Conservation (phyloP, 441 rosid genomes). For the Sinapis alba region DNA sequence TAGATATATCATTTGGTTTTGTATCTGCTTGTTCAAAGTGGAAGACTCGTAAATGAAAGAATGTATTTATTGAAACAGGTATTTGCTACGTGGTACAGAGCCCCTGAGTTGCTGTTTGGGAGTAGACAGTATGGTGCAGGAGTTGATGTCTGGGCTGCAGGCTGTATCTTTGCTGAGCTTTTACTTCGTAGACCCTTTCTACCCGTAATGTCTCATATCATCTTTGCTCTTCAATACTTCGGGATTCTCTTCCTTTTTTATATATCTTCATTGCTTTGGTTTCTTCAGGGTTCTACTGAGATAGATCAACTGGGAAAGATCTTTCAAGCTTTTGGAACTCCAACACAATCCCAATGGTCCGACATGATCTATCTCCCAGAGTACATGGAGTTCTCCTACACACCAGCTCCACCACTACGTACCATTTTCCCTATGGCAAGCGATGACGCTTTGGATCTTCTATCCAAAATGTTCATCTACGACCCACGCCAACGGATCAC, state of each 20-base stretch:
- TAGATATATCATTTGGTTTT: conserved; percentile 4
- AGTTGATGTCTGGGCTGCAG: conserved; percentile 67
- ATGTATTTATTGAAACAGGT: conserved; percentile 36
- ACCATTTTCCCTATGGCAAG: conserved; percentile 57
- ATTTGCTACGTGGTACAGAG: conserved; percentile 62
- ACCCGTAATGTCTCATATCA: conserved; percentile 35
- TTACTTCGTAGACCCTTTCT: conserved; percentile 55
- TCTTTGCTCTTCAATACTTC: not conserved
- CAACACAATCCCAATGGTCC: conserved; percentile 55
- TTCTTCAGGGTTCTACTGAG: conserved; percentile 51
- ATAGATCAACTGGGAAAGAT: conserved; percentile 62
- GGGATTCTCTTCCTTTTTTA: not conserved
- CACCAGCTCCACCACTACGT: conserved; percentile 53
- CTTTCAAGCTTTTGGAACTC: conserved; percentile 62
- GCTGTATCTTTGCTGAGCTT: conserved; percentile 59
- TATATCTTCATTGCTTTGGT: not conserved
- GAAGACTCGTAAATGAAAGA: not conserved
- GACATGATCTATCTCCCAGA: conserved; percentile 58
- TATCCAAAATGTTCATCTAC: conserved; percentile 51
- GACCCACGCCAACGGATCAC: conserved; percentile 57
- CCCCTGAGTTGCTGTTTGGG: conserved; percentile 57
- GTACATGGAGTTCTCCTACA: conserved; percentile 55
- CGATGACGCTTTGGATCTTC: conserved; percentile 55
- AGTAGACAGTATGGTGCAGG: conserved; percentile 55
- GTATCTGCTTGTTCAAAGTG: conserved; percentile 1